Base-by-base conservation (phyloP, 345 rosid genomes). In the Citrus medica region DNA sequence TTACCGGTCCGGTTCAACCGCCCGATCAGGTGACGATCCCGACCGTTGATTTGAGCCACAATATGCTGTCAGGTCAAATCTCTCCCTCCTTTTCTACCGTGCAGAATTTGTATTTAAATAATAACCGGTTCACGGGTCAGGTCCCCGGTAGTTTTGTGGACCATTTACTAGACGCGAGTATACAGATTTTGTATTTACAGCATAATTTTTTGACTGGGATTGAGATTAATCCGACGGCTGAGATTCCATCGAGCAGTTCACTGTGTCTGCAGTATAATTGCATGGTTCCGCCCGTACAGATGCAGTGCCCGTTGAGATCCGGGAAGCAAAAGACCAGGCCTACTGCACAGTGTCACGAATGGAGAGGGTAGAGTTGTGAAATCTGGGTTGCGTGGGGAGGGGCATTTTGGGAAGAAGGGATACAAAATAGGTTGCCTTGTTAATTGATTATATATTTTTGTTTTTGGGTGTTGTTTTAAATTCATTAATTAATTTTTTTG, bases 191-290 rank as follows among this genome's bases (percentile, higher is more conserved):
- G 13, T 96, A 96, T 80, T 78, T 96, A 80, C 99, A 95, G 84
- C 99, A 95, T 59, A 95, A 95, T 69, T 95, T 84, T 78, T 80
- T 95, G 80, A 95, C 99, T 1, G 99, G 98, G 30, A 96, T 96
- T n/a, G 82, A 83, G 86, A 94, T 96, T 16, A 91, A 86, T 67
- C 99, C 98, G 74, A 79, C 95, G 90, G 99, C 97, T 1, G 88
- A 88, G 74, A 93, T 95, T 68, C 99, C 99, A 32, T 19, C 85
- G 77, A 93, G 95, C 71, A 90, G 93, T 68, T 92, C 98, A n/a
- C 75, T 95, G 81, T 95, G 99, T 82, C 79, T 93, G 56, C 98
- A 94, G 83, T 95, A 92, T 75, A 95, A 95, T 42, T 95, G 99
- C 70, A 94, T 94, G 99, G 98, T 95, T 27, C 90, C 92, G 67